phyloP scores from a whole-genome alignment of 2,329 filamentous ascomycete genomes.

The Fusarium oxysporum region DNA sequence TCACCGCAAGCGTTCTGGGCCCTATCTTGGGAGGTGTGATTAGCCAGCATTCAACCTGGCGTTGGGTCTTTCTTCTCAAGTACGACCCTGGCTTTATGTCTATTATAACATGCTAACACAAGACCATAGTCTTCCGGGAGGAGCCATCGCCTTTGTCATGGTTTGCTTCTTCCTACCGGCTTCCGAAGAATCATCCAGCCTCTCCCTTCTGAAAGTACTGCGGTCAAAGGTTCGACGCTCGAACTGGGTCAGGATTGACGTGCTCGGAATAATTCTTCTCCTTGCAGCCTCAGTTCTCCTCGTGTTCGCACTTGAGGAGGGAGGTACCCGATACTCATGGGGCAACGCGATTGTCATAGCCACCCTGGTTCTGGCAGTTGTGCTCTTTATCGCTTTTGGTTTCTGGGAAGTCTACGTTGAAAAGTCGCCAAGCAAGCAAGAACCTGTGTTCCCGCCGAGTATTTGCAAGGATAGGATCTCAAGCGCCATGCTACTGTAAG shows the following conservation, averaged over 20 bases:
- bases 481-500: conserved; percentile 10
- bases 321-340: conserved; percentile 3
- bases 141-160: not conserved
- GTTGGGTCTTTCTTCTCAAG: conserved; percentile 19
- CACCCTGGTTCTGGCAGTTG: not conserved
- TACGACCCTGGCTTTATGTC: accelerated
- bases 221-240: not conserved
- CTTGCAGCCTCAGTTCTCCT: conserved; percentile 11
- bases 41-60: conserved; percentile 15
- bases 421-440: not conserved
- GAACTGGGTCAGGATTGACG: conserved; percentile 1
- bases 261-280: not conserved
- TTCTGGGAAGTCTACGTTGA: not conserved
- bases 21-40: conserved; percentile 1
- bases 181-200: not conserved
- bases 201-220: not conserved
- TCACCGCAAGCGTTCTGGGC: conserved; percentile 5
- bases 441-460: conserved; percentile 5
- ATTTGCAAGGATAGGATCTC: conserved; percentile 14
- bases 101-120: not conserved
- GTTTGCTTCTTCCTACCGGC: not conserved
- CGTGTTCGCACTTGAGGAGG: conserved; percentile 5
- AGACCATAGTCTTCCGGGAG: not conserved
- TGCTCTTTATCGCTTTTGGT: not conserved
- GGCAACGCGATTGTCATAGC: not conserved